Evolutionary conservation across 805 yeast species (phyloP), one percentile per base, ranked within the genome.

Genomic region (Candida tallmaniae): DNA sequence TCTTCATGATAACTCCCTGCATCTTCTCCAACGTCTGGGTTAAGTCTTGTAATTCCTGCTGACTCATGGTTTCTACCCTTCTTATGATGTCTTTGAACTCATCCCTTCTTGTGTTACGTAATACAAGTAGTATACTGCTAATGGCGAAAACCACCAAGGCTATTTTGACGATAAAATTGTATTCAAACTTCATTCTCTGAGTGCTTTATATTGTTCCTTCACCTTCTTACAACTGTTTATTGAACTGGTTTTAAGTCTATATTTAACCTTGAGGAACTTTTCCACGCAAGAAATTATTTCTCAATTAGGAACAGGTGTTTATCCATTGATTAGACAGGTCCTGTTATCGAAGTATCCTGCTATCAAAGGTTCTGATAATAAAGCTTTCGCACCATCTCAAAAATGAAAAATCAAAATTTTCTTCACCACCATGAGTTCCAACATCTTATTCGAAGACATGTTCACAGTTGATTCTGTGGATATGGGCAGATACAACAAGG

Each of bases 401-500:
- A 10, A 5, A 15, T 7, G 29, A 32, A 24, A 31, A 13, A 18
- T 20, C 12, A 19, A 11, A 33, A 33, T 22, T 16, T 33, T 27
- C 27, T 28, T 28, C 20, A 24, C 11, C 15, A 22, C 23, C 8
- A 35, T 35, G 38, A 35, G 31, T 29, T 63, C 70, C 58, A 83
- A 53, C 34, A 82, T 90, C 23, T 74, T 93, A 45, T 93, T 93
- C 59, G 97, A 93, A 61, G 97, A 90, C 62, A 80, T 89, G 54
- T 93, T 90, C 68, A 78, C 78, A 43, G 80, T 93, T 50, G 80
- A 83, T 42, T 78, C 89, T 27, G 80, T 85, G 31, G 97, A 90
- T 55, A 62, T 81, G 22, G 96, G 86, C 31, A 79, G 96, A 56
- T 90, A 90, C 69, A 94, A 87, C 72, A 86, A 83, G 54, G 96